Conservation (phyloP, 257 asterid species). For the Solanum rostratum region DNA sequence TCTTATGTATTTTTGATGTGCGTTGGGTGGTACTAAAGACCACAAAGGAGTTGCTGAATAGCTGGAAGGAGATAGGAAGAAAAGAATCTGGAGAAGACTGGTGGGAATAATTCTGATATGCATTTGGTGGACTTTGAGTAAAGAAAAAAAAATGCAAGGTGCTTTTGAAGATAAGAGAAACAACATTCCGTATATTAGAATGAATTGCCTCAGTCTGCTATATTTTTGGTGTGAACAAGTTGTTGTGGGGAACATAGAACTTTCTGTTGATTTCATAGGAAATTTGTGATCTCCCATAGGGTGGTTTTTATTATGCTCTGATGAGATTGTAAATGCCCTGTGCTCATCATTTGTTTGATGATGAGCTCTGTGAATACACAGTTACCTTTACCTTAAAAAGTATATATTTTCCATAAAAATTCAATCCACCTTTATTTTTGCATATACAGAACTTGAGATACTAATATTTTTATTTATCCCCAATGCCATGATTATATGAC, state of each 20-base stretch:
- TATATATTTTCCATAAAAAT: background rate
- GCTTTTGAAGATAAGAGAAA: background rate
- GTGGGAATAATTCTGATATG: background rate
- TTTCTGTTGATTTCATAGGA: background rate
- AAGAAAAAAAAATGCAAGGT: background rate
- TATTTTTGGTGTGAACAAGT: too few species aligned
- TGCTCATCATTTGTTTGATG: background rate
- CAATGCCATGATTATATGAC: background rate
- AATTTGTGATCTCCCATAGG: background rate
- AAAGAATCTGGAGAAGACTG: background rate
- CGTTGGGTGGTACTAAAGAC: background rate
- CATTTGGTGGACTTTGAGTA: background rate
- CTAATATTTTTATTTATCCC: background rate
- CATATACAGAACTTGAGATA: background rate
- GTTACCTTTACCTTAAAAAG: background rate
- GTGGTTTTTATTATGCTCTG: background rate
- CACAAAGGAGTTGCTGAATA: background rate
- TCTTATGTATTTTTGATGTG: background rate
- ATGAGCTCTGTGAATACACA: background rate
- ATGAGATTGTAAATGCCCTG: background rate
- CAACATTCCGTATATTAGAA: background rate
- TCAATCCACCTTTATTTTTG: background rate
- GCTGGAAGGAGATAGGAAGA: background rate
- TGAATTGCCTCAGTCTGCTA: background rate
- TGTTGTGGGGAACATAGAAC: background rate